A percentile compares a stretch with the other conserved stretches of the same genome.
Conservation (phyloP, 129 eudicot species). For the Gnaphalium uliginosum region DNA sequence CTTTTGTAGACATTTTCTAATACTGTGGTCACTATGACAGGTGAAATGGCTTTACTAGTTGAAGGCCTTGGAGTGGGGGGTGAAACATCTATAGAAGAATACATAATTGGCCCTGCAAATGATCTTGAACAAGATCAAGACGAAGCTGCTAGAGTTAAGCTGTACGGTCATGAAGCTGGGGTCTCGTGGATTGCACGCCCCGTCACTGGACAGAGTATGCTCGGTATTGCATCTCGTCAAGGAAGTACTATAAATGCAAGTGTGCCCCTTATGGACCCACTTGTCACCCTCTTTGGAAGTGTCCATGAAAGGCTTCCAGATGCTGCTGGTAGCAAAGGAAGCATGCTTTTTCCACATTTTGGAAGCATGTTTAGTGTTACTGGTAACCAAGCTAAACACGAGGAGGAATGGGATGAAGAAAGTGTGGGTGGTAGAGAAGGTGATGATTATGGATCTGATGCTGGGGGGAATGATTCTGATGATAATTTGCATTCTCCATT, state of each 20-base stretch:
- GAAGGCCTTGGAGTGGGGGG: slow-evolving; percentile 89
- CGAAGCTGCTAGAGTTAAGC: slow-evolving; percentile 51
- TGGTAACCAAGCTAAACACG: slow-evolving; percentile 56
- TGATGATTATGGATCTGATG: slow-evolving; percentile 54
- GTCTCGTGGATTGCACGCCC: slow-evolving; percentile 93
- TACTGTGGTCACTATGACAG: slow-evolving; percentile 39
- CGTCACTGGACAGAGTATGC: slow-evolving; percentile 71
- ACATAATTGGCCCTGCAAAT: slow-evolving; percentile 68
- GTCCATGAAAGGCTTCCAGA: slow-evolving; percentile 95
- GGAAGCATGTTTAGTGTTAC: slow-evolving; percentile 94
- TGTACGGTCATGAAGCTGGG: slow-evolving; percentile 82
- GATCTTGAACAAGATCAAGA: slow-evolving; percentile 65
- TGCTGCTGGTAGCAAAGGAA: slow-evolving; percentile 76
- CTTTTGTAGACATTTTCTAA: not conserved
- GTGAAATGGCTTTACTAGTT: slow-evolving; percentile 89
- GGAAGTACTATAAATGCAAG: slow-evolving; percentile 67
- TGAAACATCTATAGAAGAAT: slow-evolving; percentile 84
- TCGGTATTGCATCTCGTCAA: slow-evolving; percentile 72
- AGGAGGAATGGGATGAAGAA: slow-evolving; percentile 94
- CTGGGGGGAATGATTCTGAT: slow-evolving; percentile 58
- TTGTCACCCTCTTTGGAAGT: slow-evolving; percentile 88
- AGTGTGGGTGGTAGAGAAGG: slow-evolving; percentile 53
- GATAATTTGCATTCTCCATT: slow-evolving; percentile 76
- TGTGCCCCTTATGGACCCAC: slow-evolving; percentile 76
- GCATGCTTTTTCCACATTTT: slow-evolving; percentile 84